Evolutionary conservation across 169 alveolate genomes (phyloP), one percentile per base, ranked within the genome.

Genomic region (Plasmodium sp.): DNA sequence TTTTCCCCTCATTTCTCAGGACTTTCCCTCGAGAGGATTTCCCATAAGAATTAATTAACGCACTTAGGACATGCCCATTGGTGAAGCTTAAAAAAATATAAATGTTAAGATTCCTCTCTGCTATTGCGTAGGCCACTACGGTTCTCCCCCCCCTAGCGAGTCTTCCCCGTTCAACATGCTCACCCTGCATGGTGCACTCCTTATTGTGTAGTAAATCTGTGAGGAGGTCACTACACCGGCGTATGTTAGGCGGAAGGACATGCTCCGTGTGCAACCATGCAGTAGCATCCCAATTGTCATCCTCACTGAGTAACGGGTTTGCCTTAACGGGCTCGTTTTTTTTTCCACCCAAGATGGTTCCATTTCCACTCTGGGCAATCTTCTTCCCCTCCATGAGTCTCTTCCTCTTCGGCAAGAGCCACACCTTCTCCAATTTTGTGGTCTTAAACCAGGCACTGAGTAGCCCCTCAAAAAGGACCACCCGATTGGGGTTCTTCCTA

Each of bases 361-460:
- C 56, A 75, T 27, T 75, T 34, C 2, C 10, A 18, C 16, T 34
- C n/a, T 36, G 5, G 4, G 2, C n/a, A n/a, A 3, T 34, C 0
- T 36, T 39, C 31, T 45, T 80, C 31, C 31, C 83, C 6, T 75
- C 22, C 16, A 39, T 80, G 31, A 58, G 5, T 71, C 75, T 81
- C 33, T 82, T 71, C 67, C 18, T 48, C 10, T 73, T 67, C 0
- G 92, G 92, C 18, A 92, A 5, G 2, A 92, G 22, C 95, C 95
- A 92, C 0, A 92, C 54, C 9, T 73, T 81, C 3, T 73, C 95
- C 12, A 92, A 71, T n/a, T 72, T 62, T 5, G 84, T 43, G 5
- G 95, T 92, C 92, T 48, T 82, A 45, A 41, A 92, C 95, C 95
- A 92, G 10, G 33, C 31, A 43, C 36, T 22, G 14, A 6, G 45